Conservation (phyloP, 2,329 filamentous ascomycete genomes). For the Septoria linicola region DNA sequence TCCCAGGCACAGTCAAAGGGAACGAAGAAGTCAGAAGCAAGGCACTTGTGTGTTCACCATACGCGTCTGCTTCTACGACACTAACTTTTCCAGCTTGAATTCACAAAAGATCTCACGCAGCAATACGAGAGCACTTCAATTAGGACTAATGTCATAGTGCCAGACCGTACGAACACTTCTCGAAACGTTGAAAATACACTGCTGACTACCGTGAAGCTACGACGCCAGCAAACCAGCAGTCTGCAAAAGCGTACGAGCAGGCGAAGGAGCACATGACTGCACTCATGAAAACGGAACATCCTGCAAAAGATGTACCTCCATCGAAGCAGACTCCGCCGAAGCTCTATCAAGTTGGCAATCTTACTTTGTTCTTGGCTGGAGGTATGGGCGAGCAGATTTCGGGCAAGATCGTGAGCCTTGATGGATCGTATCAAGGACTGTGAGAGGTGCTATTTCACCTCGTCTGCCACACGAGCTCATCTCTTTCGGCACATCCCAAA, state of each 20-base stretch:
- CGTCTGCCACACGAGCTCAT: too few relatives aligned
- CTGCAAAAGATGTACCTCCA: constrained; percentile 10
- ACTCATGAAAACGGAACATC: constrained; percentile 23
- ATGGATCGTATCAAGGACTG: constrained; percentile 19
- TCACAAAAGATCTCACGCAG: constrained; percentile 6
- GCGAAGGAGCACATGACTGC: constrained; percentile 24
- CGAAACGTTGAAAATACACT: not conserved
- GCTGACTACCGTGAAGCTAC: not conserved
- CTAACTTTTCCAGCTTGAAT: not conserved
- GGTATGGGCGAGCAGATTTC: constrained; percentile 22
- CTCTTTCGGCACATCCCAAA: too few relatives aligned
- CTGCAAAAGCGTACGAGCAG: constrained; percentile 16
- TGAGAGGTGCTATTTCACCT: constrained; percentile 6
- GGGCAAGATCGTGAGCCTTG: constrained; percentile 11
- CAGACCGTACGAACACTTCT: constrained; percentile 6
- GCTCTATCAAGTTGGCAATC: constrained; percentile 23
- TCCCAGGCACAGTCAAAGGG: constrained; percentile 10
- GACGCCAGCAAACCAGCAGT: not conserved
- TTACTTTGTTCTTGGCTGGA: constrained; percentile 24
- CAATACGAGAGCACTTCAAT: constrained; percentile 1
- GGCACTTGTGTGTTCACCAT: not conserved
- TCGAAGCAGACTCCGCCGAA: constrained; percentile 12
- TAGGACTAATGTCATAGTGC: constrained; percentile 16
- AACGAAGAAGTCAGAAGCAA: not conserved
- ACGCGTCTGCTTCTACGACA: not conserved